A percentile compares a stretch with the other conserved stretches of the same genome.
Evolutionary conservation across 495 filamentous ascomycete species (phyloP).

Genomic region (Talaromyces proteolyticus): DNA sequence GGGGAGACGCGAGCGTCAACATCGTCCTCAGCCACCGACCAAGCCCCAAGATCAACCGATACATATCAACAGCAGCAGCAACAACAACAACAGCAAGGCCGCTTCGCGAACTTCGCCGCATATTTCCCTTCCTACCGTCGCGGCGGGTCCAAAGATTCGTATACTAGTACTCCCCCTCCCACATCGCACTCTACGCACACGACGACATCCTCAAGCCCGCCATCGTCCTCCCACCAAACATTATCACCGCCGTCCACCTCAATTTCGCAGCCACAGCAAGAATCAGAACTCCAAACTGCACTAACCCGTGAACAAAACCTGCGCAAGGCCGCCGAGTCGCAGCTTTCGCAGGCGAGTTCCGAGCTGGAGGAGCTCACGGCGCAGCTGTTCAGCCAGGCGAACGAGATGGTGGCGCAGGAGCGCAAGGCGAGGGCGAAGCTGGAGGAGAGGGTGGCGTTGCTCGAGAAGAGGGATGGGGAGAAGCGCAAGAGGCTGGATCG

Average conservation of each 20-base stretch:
- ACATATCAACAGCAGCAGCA: slow-evolving; percentile 32
- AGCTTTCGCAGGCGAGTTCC: slow-evolving; percentile 59
- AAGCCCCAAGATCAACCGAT: slow-evolving; percentile 18
- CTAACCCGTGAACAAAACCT: slow-evolving; percentile 65
- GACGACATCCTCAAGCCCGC: slow-evolving; percentile 21
- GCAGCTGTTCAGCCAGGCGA: slow-evolving; percentile 85
- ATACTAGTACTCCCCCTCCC: slow-evolving; percentile 13
- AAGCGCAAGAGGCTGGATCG: slow-evolving; percentile 65
- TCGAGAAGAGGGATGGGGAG: slow-evolving; percentile 66
- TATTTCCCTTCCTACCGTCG: slow-evolving; percentile 59
- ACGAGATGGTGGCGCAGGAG: slow-evolving; percentile 95
- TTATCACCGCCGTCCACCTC: too few relatives aligned
- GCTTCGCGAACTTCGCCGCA: slow-evolving; percentile 56
- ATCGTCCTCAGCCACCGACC: slow-evolving; percentile 14
- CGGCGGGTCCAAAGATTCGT: slow-evolving; percentile 15
- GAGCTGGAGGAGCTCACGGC: slow-evolving; percentile 90
- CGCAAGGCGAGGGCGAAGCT: slow-evolving; percentile 71
- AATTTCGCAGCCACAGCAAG: too few relatives aligned
- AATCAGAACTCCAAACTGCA: slow-evolving; percentile 67
- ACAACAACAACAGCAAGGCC: slow-evolving; percentile 26
- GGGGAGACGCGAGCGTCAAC: slow-evolving; percentile 18
- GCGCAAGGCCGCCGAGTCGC: slow-evolving; percentile 68
- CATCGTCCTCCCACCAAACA: slow-evolving; percentile 19
- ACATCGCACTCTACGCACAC: slow-evolving; percentile 16
- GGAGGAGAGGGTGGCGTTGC: slow-evolving; percentile 64